phyloP scores from a whole-genome alignment of 306 rosid genomes.

The Nissolia schottii region DNA sequence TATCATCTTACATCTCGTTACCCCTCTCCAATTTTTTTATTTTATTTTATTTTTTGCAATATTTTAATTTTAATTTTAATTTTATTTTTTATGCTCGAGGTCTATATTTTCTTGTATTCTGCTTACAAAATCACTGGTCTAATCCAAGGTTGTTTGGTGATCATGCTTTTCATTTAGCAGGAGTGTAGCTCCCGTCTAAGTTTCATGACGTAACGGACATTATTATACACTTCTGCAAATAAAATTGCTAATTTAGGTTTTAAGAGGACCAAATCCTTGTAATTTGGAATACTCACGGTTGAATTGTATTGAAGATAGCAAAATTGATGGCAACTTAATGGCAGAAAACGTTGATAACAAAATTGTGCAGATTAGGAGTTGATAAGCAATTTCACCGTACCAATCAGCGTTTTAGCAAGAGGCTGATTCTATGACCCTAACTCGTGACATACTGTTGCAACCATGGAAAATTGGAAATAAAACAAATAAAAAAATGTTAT shows the following conservation, averaged over 20 bases:
- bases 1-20: conserved; percentile 8
- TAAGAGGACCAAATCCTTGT: not conserved
- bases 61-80: too few species aligned
- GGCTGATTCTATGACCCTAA: not conserved
- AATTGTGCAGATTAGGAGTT: not conserved
- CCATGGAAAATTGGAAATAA: not conserved
- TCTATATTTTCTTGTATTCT: not conserved
- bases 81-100: not conserved
- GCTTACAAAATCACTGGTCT: too few species aligned
- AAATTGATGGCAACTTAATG: not conserved
- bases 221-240: not conserved
- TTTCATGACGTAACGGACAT: not conserved
- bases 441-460: not conserved
- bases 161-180: not conserved
- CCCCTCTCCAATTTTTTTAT: not conserved
- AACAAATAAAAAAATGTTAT: not conserved
- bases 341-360: not conserved
- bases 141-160: not conserved
- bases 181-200: not conserved
- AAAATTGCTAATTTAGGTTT: not conserved
- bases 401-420: not conserved
- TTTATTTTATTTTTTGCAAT: not conserved
- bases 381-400: not conserved
- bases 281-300: not conserved
- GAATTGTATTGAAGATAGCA: not conserved